These are phyloP conservation scores for Fusarium coffeatum DNA, from an alignment of 2,329 filamentous ascomycete genomes.

Conservation along the genomic window DNA sequence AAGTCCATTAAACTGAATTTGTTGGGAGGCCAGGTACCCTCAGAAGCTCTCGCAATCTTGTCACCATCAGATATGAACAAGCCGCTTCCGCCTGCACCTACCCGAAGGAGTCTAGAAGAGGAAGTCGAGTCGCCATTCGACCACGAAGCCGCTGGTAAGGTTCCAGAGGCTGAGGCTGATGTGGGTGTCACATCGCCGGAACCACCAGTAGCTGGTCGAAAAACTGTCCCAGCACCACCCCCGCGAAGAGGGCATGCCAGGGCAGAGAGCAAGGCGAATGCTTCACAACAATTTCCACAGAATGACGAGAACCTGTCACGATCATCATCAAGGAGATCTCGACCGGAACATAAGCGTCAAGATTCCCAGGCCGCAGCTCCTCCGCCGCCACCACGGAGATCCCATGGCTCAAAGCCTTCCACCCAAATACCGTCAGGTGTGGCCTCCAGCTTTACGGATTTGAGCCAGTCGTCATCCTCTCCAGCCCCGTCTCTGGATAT, in stretches of 20 bases:
- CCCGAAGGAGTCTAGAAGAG: constrained; percentile 60
- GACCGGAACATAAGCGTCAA: constrained; percentile 59
- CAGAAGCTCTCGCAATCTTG: constrained; percentile 31
- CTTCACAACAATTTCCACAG: constrained; percentile 21
- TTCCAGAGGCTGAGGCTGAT: constrained; percentile 57
- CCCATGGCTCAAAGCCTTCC: constrained; percentile 52
- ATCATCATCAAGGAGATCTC: constrained; percentile 62
- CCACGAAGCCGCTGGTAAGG: constrained; percentile 64
- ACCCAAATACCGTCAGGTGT: constrained; percentile 35
- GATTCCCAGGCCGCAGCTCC: constrained; percentile 61
- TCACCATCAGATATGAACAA: constrained; percentile 56
- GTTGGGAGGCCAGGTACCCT: constrained; percentile 47
- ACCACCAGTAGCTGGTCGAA: constrained; percentile 53
- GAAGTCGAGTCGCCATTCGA: constrained; percentile 65
- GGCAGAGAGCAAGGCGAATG: constrained; percentile 56
- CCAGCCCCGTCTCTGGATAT: constrained; percentile 37
- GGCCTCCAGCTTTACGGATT: constrained; percentile 51
- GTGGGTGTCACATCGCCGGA: constrained; percentile 48
- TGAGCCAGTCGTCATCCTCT: constrained; percentile 34
- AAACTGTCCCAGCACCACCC: constrained; percentile 63
- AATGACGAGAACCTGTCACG: constrained; percentile 57
- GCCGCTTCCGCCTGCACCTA: constrained; percentile 68
- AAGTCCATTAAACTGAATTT: constrained; percentile 72
- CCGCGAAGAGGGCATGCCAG: constrained; percentile 61
- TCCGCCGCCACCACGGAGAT: constrained; percentile 67